phyloP scores from a whole-genome alignment of 2,329 filamentous ascomycete species.

The Xylaria hypoxylon region DNA sequence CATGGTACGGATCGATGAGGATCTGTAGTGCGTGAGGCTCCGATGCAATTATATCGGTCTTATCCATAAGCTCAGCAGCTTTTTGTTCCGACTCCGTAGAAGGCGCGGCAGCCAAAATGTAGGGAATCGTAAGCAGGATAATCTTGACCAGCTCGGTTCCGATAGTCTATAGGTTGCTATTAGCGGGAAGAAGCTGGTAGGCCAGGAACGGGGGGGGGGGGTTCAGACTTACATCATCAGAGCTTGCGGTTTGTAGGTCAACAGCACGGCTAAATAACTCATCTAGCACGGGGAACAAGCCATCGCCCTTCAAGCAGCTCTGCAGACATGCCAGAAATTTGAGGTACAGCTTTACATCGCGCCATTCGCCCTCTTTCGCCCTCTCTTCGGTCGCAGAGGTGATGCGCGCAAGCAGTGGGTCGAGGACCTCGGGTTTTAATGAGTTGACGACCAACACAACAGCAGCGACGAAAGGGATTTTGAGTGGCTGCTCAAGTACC shows the following conservation, averaged over 20 bases:
- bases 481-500: slow-evolving; percentile 90
- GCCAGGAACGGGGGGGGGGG: background rate
- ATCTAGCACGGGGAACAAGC: slow-evolving; percentile 85
- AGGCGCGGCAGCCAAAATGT: slow-evolving; percentile 81
- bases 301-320: slow-evolving; percentile 81
- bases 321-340: slow-evolving; percentile 92
- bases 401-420: slow-evolving; percentile 74
- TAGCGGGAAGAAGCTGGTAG: slow-evolving; percentile 18
- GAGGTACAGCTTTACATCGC: slow-evolving; percentile 88
- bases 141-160: slow-evolving; percentile 94
- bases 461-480: slow-evolving; percentile 93
- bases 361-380: slow-evolving; percentile 82
- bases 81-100: slow-evolving; percentile 74
- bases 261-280: slow-evolving; percentile 93
- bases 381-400: slow-evolving; percentile 72
- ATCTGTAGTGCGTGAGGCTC: slow-evolving; percentile 87
- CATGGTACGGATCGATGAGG: slow-evolving; percentile 86
- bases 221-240: slow-evolving; percentile 79
- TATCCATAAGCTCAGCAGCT: slow-evolving; percentile 84
- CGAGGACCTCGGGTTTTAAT: slow-evolving; percentile 78
- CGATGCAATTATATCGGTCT: slow-evolving; percentile 93
- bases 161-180: slow-evolving; percentile 61
- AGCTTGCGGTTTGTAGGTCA: slow-evolving; percentile 90
- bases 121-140: slow-evolving; percentile 93
- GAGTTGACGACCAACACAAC: slow-evolving; percentile 84